Evolutionary conservation across 176 grass and related monocot species (phyloP), one percentile per base, ranked within the genome.

Genomic region (Zea luxurians): DNA sequence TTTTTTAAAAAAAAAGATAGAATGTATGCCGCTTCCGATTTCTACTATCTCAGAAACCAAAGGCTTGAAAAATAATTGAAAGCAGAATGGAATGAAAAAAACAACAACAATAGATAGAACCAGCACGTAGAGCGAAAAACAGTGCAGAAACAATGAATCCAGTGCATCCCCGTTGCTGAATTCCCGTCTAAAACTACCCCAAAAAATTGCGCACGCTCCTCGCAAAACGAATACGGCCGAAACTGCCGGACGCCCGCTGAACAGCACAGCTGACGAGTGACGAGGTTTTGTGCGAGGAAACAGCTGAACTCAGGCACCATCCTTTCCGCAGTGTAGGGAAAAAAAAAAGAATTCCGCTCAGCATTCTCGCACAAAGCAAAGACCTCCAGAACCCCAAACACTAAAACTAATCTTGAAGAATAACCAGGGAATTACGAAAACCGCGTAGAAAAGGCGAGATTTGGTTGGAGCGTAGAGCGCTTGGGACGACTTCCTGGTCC

Each of bases 301-400:
- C 37, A 15, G 35, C 2, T 2, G 8, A 55, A 69, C 68, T 81
- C 64, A 40, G 20, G 34, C 20, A 76, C 0, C 47, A 34, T n/a
- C 27, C 3, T 82, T 36, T 40, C 38, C 48, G 6, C 4, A 17
- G 21, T 71, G 73, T 36, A 34, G 17, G 4, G 18, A 58, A 18
- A 7, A 20, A 10, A n/a, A 74, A 73, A 66, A 27, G 27, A 27
- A 27, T 27, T 83, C 1, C 20, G 45, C 61, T 27, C 27, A 48
- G 61, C 69, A 37, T 63, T 37, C 37, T 74, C 9, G 75, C 36
- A 50, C 18, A 78, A 72, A 78, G n/a, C 42, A 13, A 27, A 75
- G 60, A 37, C 21, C 66, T 82, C 49, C 2, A 4, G 11, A 64
- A 44, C 57, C 68, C 1, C 27, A 27, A 27, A 27, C 27, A 27